phyloP scores from a whole-genome alignment of 768 basidiomycete species.

The Agaricus blazei region DNA sequence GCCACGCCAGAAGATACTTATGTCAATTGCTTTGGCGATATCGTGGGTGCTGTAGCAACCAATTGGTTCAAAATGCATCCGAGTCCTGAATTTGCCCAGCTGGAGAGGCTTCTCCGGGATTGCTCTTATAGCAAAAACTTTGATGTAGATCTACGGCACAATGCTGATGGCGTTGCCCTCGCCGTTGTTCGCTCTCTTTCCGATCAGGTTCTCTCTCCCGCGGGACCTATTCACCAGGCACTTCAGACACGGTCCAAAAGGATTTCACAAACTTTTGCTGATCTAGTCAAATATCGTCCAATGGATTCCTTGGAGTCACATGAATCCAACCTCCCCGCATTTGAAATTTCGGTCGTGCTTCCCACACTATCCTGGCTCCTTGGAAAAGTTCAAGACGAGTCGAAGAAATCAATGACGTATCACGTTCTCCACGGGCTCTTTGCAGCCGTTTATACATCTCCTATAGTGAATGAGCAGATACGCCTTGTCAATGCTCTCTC shows the following conservation, averaged over 20 bases:
- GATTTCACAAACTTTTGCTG: conserved; percentile 37
- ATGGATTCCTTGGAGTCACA: conserved; percentile 47
- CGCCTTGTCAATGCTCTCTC: conserved; percentile 69
- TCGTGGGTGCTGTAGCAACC: conserved; percentile 59
- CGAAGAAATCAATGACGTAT: conserved; percentile 59
- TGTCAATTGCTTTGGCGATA: conserved; percentile 60
- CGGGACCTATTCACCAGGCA: conserved; percentile 43
- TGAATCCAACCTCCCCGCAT: conserved; percentile 62
- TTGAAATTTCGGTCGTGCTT: conserved; percentile 43
- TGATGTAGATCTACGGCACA: conserved; percentile 18
- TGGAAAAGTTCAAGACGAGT: conserved; percentile 31
- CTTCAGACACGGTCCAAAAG: conserved; percentile 25
- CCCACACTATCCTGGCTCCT: conserved; percentile 59
- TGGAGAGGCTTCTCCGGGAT: conserved; percentile 9
- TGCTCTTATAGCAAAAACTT: conserved; percentile 14
- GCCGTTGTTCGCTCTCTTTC: conserved; percentile 58
- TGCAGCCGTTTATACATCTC: conserved; percentile 55
- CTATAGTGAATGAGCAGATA: conserved; percentile 80
- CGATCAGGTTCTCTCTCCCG: conserved; percentile 58
- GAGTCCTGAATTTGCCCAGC: conserved; percentile 5
- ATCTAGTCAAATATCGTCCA: conserved; percentile 48
- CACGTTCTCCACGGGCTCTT: conserved; percentile 76
- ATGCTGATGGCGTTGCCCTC: conserved; percentile 53
- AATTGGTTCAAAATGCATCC: conserved; percentile 34
- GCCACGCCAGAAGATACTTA: conserved; percentile 47